Base-by-base conservation (phyloP, 2,329 filamentous ascomycete species). In the Chrysosporium queenslandicum region DNA sequence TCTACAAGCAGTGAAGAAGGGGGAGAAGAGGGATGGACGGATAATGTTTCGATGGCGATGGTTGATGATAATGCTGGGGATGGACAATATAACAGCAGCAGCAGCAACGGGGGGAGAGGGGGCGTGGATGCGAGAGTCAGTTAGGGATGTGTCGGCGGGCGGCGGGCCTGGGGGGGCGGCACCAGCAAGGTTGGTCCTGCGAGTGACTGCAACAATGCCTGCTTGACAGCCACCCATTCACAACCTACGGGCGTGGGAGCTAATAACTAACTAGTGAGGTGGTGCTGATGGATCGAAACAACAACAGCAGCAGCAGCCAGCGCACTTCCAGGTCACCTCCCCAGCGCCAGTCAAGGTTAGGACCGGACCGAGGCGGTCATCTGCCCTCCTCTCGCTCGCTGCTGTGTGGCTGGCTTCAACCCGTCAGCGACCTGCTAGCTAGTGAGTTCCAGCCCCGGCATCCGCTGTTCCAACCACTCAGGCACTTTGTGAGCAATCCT, bases 291-390 rank as follows among this genome's bases (percentile, higher is more conserved):
- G 6, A 37, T 14, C 7, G 6, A 37, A 7, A 25, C 4, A 16
- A 20, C 27, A 34, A 21, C 21, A 30, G 25, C 21, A 14, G 8
- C 39, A 23, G 23, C 16, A 42, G 42, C 25, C 5, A n/a, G n/a
- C n/a, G n/a, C n/a, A n/a, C n/a, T n/a, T n/a, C n/a, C n/a, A n/a
- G n/a, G n/a, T n/a, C n/a, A n/a, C n/a, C n/a, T n/a, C n/a, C n/a
- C n/a, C n/a, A n/a, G 42, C 16, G 21, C n/a, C n/a, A 50, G 23
- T 18, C 16, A 40, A 42, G 39, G 39, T 25, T 50, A 50, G 47
- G 47, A 34, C 47, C 37, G 47, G 47, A 42, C 47, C 47, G 37
- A 50, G 47, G 47, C 18, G 47, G 47, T 50, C 47, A 50, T 50
- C 16, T 50, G 47, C 37, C 27, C 47, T 34, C 21, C 47, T 40